A percentile compares a stretch with the other conserved stretches of the same genome.
Evolutionary conservation across 352 stramenopile species (phyloP).

Genomic region (Phytophthora tentaculata): DNA sequence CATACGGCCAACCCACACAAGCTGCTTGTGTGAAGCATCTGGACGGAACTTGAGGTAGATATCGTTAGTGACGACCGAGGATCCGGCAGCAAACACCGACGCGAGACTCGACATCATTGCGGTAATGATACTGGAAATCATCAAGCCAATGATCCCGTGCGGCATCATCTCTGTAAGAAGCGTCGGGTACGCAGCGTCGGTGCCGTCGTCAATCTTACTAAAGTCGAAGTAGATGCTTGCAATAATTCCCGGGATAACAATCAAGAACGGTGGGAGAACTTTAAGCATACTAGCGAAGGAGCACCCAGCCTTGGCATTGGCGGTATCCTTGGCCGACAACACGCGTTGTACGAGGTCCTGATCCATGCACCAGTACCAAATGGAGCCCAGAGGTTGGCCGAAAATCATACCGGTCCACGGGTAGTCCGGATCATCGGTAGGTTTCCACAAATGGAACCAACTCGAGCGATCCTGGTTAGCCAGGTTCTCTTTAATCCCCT

Average conservation of each 20-base stretch:
- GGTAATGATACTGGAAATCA: conserved; percentile 75
- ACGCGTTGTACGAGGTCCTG: conserved; percentile 73
- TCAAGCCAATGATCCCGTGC: conserved; percentile 64
- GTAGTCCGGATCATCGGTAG: conserved; percentile 58
- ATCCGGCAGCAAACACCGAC: conserved; percentile 68
- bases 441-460: conserved; percentile 67
- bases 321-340: conserved; percentile 71
- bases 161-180: conserved; percentile 75
- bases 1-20: conserved; percentile 63
- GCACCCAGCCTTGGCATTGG: conserved; percentile 61
- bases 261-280: conserved; percentile 69
- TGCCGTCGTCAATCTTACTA: conserved; percentile 52
- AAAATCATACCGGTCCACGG: conserved; percentile 79
- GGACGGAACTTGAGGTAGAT: conserved; percentile 63
- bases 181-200: conserved; percentile 68
- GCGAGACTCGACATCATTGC: conserved; percentile 76
- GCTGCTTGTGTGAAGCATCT: conserved; percentile 60
- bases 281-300: conserved; percentile 69
- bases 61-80: conserved; percentile 70
- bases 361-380: conserved; percentile 84
- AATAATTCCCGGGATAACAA: conserved; percentile 71
- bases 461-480: conserved; percentile 45
- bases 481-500: conserved; percentile 56
- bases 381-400: conserved; percentile 59
- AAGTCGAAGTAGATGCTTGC: conserved; percentile 71